phyloP scores from a whole-genome alignment of 1,284 basidiomycete species.

The Stereum hirsutum region DNA sequence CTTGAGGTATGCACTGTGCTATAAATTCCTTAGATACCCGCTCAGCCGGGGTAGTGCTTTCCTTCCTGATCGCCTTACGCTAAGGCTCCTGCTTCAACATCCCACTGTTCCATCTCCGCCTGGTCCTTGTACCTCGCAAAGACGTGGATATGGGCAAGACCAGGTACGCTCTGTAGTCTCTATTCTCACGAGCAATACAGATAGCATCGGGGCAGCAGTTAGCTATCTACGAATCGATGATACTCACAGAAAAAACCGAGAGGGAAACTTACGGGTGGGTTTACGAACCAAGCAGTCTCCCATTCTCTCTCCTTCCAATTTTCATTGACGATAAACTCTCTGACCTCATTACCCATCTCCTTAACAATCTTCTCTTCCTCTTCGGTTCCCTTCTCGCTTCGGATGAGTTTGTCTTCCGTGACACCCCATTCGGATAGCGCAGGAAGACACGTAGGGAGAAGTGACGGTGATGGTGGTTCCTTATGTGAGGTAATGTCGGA shows the following conservation, averaged over 20 bases:
- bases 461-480: constrained; percentile 57
- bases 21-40: too few relatives aligned
- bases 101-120: constrained; percentile 13
- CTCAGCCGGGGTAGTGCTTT: too few relatives aligned
- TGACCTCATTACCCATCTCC: constrained; percentile 46
- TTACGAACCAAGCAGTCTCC: constrained; percentile 85
- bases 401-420: constrained; percentile 48
- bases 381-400: constrained; percentile 34
- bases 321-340: constrained; percentile 48
- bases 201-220: constrained; percentile 3
- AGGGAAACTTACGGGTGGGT: constrained; percentile 55
- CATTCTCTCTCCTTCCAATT: constrained; percentile 60
- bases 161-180: constrained; percentile 73
- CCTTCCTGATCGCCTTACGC: too few relatives aligned
- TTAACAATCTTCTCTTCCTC: constrained; percentile 45
- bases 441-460: constrained; percentile 45
- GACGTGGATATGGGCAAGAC: constrained; percentile 72
- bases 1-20: too few relatives aligned
- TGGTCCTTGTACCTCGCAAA: constrained; percentile 51
- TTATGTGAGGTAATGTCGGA: too few relatives aligned
- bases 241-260: constrained; percentile 1
- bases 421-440: constrained; percentile 61
- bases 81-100: too few relatives aligned
- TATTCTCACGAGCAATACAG: too few relatives aligned
- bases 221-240: constrained; percentile 1